Conservation (phyloP, 176 grass and related monocot species). For the Carex parvula region DNA sequence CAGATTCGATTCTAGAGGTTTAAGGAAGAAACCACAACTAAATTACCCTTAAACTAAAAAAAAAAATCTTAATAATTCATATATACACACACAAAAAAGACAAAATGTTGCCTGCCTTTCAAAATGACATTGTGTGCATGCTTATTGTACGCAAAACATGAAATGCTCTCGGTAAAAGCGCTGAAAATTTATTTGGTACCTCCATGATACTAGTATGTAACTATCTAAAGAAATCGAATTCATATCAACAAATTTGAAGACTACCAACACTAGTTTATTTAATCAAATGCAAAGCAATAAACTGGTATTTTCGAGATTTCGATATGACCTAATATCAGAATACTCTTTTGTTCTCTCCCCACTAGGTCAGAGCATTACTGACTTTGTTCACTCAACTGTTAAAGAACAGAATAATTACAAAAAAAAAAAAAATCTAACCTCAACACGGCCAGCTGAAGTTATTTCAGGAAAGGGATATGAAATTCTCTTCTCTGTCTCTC, state of each 20-base stretch:
- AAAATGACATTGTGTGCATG: background rate
- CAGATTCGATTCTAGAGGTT: background rate
- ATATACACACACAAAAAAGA: background rate
- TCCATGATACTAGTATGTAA: background rate
- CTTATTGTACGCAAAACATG: background rate
- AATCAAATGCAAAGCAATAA: background rate
- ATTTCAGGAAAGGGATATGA: constrained; percentile 53
- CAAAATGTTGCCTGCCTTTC: background rate
- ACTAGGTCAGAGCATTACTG: background rate
- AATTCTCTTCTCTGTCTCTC: constrained; percentile 11
- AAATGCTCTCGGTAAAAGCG: background rate
- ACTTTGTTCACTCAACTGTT: background rate
- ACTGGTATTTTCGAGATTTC: background rate
- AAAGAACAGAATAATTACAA: background rate
- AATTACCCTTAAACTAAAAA: background rate
- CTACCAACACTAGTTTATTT: background rate
- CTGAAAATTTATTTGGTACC: background rate
- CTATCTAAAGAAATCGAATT: background rate
- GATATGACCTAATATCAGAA: background rate
- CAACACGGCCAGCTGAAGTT: constrained; percentile 36
- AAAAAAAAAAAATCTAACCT: constrained; percentile 30
- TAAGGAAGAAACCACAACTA: background rate
- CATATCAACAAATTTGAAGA: background rate
- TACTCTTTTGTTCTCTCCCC: background rate
- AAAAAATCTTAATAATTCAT: background rate